Evolutionary conservation across 345 rosid species (phyloP).

Genomic region (Moringa oleifera): DNA sequence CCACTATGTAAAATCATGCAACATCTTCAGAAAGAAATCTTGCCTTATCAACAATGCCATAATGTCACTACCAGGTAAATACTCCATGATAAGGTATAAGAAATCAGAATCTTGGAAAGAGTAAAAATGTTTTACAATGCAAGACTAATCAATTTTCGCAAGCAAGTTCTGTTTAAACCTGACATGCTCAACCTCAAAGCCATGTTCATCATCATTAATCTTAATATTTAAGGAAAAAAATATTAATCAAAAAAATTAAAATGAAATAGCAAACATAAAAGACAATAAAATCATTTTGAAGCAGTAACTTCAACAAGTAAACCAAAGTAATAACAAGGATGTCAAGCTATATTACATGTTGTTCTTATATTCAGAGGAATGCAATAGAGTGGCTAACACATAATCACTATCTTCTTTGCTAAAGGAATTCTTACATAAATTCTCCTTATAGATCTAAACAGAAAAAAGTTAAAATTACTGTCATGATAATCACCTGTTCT

Average conservation of each 20-base stretch:
- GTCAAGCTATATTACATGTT: too few relatives aligned
- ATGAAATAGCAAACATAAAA: too few relatives aligned
- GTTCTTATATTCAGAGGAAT: constrained; percentile 12
- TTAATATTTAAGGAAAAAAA: too few relatives aligned
- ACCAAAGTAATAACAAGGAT: too few relatives aligned
- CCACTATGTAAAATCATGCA: constrained; percentile 83
- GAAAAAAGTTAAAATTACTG: constrained; percentile 13
- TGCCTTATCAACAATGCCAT: constrained; percentile 98
- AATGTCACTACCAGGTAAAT: constrained; percentile 97
- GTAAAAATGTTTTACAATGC: constrained; percentile 82
- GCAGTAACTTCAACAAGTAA: too few relatives aligned
- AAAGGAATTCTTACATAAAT: constrained; percentile 17
- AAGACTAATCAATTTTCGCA: constrained; percentile 98
- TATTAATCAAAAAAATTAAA: too few relatives aligned
- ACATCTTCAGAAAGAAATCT: constrained; percentile 92
- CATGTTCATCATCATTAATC: too few relatives aligned
- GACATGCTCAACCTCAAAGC: too few relatives aligned
- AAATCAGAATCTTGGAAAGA: constrained; percentile 97
- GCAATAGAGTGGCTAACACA: constrained; percentile 10
- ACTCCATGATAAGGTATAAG: constrained; percentile 97
- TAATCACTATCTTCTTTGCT: constrained; percentile 5
- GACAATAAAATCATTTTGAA: too few relatives aligned
- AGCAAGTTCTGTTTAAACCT: too few relatives aligned
- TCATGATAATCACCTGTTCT: constrained; percentile 5
- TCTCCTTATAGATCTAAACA: constrained; percentile 22